Conservation (phyloP, 306 rosid species). For the Herpetospermum pedunculosum region DNA sequence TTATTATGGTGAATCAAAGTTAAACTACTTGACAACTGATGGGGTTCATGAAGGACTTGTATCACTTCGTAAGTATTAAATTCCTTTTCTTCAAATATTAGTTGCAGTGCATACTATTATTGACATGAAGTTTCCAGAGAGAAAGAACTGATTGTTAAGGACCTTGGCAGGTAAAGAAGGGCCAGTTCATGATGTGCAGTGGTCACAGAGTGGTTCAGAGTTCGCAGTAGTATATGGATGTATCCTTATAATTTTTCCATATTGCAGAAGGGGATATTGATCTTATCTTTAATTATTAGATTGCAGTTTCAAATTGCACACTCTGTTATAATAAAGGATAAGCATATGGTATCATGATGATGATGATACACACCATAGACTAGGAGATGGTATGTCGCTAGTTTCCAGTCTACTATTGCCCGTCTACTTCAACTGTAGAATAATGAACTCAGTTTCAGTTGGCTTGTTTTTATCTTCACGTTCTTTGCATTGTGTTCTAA, state of each 20-base stretch:
- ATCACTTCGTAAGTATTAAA: slow-evolving; percentile 62
- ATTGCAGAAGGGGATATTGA: not conserved
- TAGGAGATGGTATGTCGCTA: not conserved
- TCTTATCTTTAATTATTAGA: not conserved
- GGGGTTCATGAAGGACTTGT: slow-evolving; percentile 79
- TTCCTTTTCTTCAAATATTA: not conserved
- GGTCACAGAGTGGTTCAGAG: slow-evolving; percentile 75
- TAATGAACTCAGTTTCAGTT: not conserved
- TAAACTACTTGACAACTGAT: slow-evolving; percentile 79
- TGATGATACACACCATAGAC: not conserved
- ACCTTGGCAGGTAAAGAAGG: slow-evolving; percentile 88
- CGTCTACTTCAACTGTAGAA: not conserved
- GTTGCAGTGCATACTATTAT: not conserved
- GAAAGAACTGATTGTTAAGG: slow-evolving; percentile 10
- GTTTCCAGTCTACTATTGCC: not conserved
- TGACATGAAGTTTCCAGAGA: not conserved
- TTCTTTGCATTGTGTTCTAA: not conserved
- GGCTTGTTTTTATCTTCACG: not conserved
- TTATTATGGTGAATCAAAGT: slow-evolving; percentile 88
- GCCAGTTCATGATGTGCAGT: slow-evolving; percentile 90
- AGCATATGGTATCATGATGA: not conserved
- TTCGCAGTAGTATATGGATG: slow-evolving; percentile 93
- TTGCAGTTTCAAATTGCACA: not conserved
- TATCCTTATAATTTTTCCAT: slow-evolving; percentile 45
- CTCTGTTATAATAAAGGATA: not conserved